phyloP scores from a whole-genome alignment of 2,329 filamentous ascomycete genomes.

The Cytospora piceae region DNA sequence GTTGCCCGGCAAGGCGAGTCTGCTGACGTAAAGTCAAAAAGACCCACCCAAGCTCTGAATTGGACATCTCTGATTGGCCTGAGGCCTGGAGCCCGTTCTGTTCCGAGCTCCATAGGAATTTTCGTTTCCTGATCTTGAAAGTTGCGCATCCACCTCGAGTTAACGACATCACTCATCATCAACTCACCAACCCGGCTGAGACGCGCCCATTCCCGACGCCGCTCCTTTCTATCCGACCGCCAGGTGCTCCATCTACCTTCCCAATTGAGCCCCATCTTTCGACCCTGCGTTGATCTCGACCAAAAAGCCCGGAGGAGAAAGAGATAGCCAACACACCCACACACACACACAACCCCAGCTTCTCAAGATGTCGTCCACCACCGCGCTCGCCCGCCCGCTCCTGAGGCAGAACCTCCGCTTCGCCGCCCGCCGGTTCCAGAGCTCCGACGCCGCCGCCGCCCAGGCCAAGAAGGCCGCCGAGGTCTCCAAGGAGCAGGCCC shows the following conservation, averaged over 20 bases:
- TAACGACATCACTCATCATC: conserved; percentile 12
- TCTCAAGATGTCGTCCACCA: conserved; percentile 24
- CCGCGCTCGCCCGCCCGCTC: conserved; percentile 30
- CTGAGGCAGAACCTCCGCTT: conserved; percentile 32
- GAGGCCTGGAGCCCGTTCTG: conserved; percentile 25
- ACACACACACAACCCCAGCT: background rate
- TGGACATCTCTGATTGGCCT: conserved; percentile 22
- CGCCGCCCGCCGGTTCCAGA: conserved; percentile 63
- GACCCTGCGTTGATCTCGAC: background rate
- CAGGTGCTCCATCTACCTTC: conserved; percentile 13
- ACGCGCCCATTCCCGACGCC: conserved; percentile 5
- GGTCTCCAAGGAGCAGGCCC: conserved; percentile 48
- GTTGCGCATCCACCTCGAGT: conserved; percentile 22
- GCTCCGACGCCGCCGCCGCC: conserved; percentile 49
- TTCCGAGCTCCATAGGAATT: conserved; percentile 31
- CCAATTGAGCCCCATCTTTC: conserved; percentile 8
- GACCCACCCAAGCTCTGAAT: conserved; percentile 26
- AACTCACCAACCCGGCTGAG: conserved; percentile 11
- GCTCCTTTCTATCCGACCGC: conserved; percentile 19
- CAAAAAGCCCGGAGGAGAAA: background rate
- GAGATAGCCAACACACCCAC: background rate
- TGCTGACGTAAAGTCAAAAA: conserved; percentile 10
- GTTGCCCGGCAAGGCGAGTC: background rate
- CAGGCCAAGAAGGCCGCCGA: conserved; percentile 46
- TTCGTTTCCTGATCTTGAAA: conserved; percentile 24